Evolutionary conservation across 2,329 filamentous ascomycete species (phyloP), one percentile per base, ranked within the genome.

Genomic region (Cladosporium sp.): DNA sequence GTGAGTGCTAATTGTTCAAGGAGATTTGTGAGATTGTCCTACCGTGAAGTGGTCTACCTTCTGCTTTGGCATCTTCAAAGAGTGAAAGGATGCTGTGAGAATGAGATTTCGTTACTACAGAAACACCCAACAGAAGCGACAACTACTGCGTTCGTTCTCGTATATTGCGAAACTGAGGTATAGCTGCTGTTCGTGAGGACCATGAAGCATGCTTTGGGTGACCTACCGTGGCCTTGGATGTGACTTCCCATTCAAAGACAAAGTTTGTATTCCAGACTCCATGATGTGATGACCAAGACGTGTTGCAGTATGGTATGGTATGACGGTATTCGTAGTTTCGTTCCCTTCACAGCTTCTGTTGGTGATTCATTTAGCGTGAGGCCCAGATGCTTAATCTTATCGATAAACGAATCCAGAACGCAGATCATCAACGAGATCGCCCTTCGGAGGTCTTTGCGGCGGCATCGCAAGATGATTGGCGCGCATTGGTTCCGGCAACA

Each of bases 21-120:
- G 29, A 29, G 42, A 15, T 5, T 27, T 9, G 8, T 39, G 24
- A 49, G 7, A 30, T 20, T 18, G 29, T 19, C 59, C 54, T 59
- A 64, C 62, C 75, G 58, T 80, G 79, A 6, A 85, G 56, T 40
- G 82, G 78, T 53, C 77, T 73, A 29, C 74, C 42, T 13, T 52
- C 43, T 9, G 29, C 24, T 27, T 44, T 47, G 38, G 43, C 42
- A 32, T 47, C 13, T 22, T 45, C 50, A 27, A 52, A 47, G 9
- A 52, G 36, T n/a, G 50, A 30, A 19, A 43, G 22, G 19, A 51
- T 44, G 34, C 45, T 48, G 27, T 12, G 12, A 8, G 5, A 15
- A n/a, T 8, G 13, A 15, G 24, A n/a, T 18, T 19, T 15, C 12
- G 22, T 34, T 36, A 41, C 9, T 41, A 40, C 9, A 32, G 4